Conservation (phyloP, 2,329 filamentous ascomycete genomes). For the Thermothelomyces thermophilus region DNA sequence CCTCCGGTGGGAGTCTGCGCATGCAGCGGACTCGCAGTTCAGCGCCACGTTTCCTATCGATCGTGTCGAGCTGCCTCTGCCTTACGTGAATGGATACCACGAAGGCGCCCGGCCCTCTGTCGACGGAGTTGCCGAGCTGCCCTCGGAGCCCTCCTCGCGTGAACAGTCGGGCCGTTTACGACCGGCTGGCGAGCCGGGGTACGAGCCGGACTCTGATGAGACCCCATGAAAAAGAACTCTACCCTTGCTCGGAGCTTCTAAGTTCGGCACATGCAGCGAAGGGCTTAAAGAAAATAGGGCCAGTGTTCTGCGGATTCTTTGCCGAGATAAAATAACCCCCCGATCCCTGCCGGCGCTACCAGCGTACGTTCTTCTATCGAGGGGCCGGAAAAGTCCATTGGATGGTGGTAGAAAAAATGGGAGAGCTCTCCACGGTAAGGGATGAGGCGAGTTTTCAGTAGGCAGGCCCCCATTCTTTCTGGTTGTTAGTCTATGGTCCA, state of each 20-base stretch:
- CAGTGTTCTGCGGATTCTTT: neutral
- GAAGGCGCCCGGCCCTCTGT: neutral
- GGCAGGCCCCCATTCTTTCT: too few species aligned
- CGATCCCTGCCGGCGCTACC: slow-evolving; percentile 4
- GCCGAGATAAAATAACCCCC: slow-evolving; percentile 11
- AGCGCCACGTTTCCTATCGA: slow-evolving; percentile 40
- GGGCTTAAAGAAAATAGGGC: neutral
- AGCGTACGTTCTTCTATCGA: neutral
- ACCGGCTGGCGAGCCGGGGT: slow-evolving; percentile 26
- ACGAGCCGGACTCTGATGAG: slow-evolving; percentile 11
- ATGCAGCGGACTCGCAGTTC: slow-evolving; percentile 41
- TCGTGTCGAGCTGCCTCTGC: slow-evolving; percentile 42
- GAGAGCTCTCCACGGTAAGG: too few species aligned
- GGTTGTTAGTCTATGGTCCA: too few species aligned
- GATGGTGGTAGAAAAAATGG: too few species aligned
- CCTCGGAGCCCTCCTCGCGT: slow-evolving; percentile 18
- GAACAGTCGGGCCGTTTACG: slow-evolving; percentile 21
- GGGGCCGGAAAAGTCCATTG: neutral
- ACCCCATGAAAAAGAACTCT: slow-evolving; percentile 6
- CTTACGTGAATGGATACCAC: slow-evolving; percentile 32
- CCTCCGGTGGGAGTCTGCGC: slow-evolving; percentile 40
- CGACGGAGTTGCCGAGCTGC: slow-evolving; percentile 17
- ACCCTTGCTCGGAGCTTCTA: neutral
- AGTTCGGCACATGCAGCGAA: neutral
- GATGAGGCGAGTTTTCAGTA: too few species aligned